Evolutionary conservation across 306 rosid species (phyloP), one percentile per base, ranked within the genome.

Genomic region (Prunus mongolica): DNA sequence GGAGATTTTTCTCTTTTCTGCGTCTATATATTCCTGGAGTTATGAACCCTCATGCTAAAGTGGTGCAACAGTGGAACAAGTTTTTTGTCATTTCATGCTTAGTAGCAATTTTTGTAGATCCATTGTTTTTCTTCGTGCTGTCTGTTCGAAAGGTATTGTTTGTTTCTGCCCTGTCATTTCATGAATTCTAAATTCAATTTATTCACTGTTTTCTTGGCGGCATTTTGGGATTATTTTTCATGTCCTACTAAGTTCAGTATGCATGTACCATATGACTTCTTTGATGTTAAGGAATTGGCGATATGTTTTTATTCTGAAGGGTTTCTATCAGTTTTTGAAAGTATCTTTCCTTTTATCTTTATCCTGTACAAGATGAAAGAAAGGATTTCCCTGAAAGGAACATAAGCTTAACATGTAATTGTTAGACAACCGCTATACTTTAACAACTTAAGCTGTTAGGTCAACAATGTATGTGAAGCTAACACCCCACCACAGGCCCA

Each of bases 1-100:
- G 82, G 81, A 91, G 81, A 75, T 80, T 84, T 78, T 34, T 24
- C 74, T 81, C 93, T 62, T 89, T 76, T 73, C 81, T 85, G 82
- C 57, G 65, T 82, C 80, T 86, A 51, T 79, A 58, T 79, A 78
- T 91, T 83, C 93, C 91, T 56, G 93, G 93, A 78, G 89, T 91
- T 66, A 90, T 91, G 87, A 91, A 91, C 71, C 98, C 97, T 80
- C 98, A 91, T 78, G 11, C 88, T 62, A 91, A 80, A 84, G 73
- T 85, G 45, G 87, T 91, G 71, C 98, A 90, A 73, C 88, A 38
- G 15, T 93, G 98, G 98, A 91, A 81, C 86, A 78, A 86, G 67
- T 78, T 86, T 77, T 90, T 93, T 67, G 94, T 82, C 84, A 88
- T 88, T 63, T 78, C 85, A 79, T 88, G 97, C 89, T 54, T 91